Conservation (phyloP, 305 asterid genomes). For the Fraxinus velutina region DNA sequence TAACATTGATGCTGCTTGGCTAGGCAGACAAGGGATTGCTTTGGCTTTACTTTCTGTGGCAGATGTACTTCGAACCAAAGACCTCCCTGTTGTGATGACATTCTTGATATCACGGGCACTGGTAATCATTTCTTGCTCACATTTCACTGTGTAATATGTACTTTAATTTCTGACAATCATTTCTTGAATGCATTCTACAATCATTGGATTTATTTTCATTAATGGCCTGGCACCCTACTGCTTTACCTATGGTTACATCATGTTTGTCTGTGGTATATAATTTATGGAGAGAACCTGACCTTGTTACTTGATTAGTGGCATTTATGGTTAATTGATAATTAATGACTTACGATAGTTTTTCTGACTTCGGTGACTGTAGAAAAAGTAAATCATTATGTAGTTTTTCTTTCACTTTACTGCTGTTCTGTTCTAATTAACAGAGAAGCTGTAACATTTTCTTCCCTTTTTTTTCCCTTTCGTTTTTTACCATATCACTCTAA, state of each 20-base stretch:
- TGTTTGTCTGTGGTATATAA: not conserved
- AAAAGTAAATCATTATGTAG: not conserved
- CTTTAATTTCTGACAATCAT: not conserved
- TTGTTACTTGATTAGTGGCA: not conserved
- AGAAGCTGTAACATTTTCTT: not conserved
- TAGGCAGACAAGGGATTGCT: slow-evolving; percentile 96
- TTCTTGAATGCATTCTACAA: not conserved
- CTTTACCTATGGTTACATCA: not conserved
- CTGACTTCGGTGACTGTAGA: not conserved
- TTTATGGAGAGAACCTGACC: not conserved
- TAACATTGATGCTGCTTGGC: slow-evolving; percentile 75
- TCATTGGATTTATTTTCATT: slow-evolving; percentile 5
- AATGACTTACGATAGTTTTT: not conserved
- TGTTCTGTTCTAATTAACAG: not conserved
- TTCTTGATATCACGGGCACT: slow-evolving; percentile 94
- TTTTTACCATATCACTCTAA: not conserved
- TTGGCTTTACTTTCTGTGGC: slow-evolving; percentile 78
- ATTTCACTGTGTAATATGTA: not conserved
- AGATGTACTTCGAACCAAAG: slow-evolving; percentile 90
- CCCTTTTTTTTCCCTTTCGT: not conserved
- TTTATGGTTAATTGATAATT: not conserved
- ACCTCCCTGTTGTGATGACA: slow-evolving; percentile 97
- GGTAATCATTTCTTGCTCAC: slow-evolving; percentile 46
- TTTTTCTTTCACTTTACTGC: not conserved
- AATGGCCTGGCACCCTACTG: not conserved